phyloP scores from a whole-genome alignment of 768 basidiomycete species.

The Phylloporus arenicola region DNA sequence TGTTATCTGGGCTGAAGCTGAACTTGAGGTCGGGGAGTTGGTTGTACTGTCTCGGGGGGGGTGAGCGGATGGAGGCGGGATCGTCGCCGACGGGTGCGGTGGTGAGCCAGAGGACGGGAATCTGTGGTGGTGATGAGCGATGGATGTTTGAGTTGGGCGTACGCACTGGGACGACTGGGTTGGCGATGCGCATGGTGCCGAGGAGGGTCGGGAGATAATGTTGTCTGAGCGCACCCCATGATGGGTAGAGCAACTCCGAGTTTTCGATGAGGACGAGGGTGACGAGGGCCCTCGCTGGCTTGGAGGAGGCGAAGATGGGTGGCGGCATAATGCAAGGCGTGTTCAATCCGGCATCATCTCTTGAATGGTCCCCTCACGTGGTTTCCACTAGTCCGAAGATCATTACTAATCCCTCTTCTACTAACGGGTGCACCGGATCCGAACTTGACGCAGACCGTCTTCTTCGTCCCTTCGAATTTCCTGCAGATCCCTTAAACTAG shows the following conservation, averaged over 20 bases:
- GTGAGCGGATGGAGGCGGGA: constrained; percentile 11
- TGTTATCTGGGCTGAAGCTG: constrained; percentile 38
- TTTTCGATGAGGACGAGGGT: constrained; percentile 55
- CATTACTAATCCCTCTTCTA: not conserved
- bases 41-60: constrained; percentile 38
- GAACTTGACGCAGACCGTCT: not conserved
- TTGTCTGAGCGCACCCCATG: constrained; percentile 48
- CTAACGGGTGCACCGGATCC: not conserved
- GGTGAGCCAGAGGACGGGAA: constrained; percentile 42
- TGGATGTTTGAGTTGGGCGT: not conserved
- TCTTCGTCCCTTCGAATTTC: not conserved
- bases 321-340: constrained; percentile 3
- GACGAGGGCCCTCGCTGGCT: constrained; percentile 19
- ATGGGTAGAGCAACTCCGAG: constrained; percentile 38
- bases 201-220: constrained; percentile 42
- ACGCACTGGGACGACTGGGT: constrained; percentile 37
- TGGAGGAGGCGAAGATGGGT: constrained; percentile 20
- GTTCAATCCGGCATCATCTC: not conserved
- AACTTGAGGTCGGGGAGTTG: constrained; percentile 40
- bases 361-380: not conserved
- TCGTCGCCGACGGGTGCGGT: constrained; percentile 38
- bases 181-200: constrained; percentile 35
- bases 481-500: not conserved
- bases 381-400: no score
- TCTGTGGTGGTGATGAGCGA: constrained; percentile 10